Conservation (phyloP, 306 rosid species). For the Myrica gale region DNA sequence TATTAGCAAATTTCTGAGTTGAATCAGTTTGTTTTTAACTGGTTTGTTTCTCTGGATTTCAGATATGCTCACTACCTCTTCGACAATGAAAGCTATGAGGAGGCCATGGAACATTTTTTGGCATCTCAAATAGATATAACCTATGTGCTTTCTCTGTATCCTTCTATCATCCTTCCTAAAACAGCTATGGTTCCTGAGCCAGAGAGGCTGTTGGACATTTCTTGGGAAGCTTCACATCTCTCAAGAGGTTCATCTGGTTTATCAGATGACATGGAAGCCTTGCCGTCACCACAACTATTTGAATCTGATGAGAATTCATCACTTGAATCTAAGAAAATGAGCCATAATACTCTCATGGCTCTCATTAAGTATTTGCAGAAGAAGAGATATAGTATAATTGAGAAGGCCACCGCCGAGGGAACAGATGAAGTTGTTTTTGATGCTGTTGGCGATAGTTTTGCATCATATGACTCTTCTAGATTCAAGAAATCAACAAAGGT, state of each 20-base stretch:
- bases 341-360: constrained; percentile 97
- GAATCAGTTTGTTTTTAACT: constrained; percentile 9
- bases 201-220: constrained; percentile 63
- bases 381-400: constrained; percentile 71
- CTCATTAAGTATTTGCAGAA: constrained; percentile 88
- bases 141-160: constrained; percentile 83
- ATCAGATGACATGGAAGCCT: constrained; percentile 83
- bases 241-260: constrained; percentile 76
- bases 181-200: constrained; percentile 65
- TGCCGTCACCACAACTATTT: constrained; percentile 37
- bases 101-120: constrained; percentile 93
- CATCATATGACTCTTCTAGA: constrained; percentile 51
- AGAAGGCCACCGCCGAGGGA: constrained; percentile 96
- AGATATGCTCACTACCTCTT: constrained; percentile 95
- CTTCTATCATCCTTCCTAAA: constrained; percentile 79
- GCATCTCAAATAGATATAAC: constrained; percentile 88
- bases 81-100: constrained; percentile 94
- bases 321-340: constrained; percentile 81
- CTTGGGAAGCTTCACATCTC: constrained; percentile 62
- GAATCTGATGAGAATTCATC: constrained; percentile 68
- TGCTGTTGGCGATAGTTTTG: constrained; percentile 75
- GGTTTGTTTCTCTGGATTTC: constrained; percentile 34
- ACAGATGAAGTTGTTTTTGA: constrained; percentile 94
- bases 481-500: constrained; percentile 84
- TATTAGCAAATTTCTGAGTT: background rate